phyloP scores from a whole-genome alignment of 306 rosid species.

The Ochetophila trinervis region DNA sequence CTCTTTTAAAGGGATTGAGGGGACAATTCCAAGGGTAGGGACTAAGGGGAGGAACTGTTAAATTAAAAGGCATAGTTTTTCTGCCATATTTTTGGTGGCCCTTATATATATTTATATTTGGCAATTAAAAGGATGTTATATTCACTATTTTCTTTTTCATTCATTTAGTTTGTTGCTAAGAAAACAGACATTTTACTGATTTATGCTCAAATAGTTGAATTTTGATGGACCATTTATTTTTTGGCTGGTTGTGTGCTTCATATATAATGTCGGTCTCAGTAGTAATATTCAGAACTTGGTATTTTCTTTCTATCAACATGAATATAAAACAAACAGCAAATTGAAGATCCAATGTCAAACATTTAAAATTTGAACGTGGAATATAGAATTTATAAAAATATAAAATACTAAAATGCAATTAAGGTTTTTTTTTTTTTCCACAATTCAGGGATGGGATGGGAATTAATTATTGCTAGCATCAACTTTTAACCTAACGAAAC shows the following conservation, averaged over 20 bases:
- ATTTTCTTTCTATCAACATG: too few relatives aligned
- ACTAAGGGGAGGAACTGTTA: constrained; percentile 15
- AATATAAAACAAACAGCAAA: too few relatives aligned
- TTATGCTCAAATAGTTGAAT: neutral
- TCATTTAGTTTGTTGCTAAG: neutral
- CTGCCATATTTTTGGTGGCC: constrained; percentile 9
- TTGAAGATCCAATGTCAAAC: too few relatives aligned
- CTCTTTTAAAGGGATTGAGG: constrained; percentile 15
- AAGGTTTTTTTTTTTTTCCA: too few relatives aligned
- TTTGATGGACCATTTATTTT: neutral
- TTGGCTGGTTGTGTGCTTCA: neutral
- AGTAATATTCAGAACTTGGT: neutral
- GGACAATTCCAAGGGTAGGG: constrained; percentile 12
- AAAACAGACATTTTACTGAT: neutral
- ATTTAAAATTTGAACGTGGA: too few relatives aligned
- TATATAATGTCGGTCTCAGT: constrained; percentile 6
- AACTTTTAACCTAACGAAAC: too few relatives aligned
- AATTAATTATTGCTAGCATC: too few relatives aligned
- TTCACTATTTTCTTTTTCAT: neutral
- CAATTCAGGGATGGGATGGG: too few relatives aligned
- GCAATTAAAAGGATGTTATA: neutral
- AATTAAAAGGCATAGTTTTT: neutral
- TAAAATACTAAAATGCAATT: too few relatives aligned
- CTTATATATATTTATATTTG: neutral
- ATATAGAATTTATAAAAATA: too few relatives aligned